Base-by-base conservation (phyloP, 768 basidiomycete genomes). In the Leccinum ochraceum region DNA sequence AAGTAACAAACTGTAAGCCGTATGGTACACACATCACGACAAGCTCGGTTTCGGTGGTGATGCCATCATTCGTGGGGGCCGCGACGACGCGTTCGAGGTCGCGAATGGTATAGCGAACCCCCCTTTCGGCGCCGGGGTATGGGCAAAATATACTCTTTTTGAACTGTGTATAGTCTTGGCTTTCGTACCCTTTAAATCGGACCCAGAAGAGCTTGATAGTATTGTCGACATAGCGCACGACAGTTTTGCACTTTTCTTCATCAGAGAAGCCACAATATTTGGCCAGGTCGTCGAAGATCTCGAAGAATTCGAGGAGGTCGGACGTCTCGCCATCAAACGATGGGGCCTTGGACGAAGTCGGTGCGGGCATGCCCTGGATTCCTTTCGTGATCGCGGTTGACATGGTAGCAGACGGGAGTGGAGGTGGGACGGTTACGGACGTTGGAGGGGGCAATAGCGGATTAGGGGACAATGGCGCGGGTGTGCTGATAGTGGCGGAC, bases 261-360 rank as follows among this genome's bases (percentile, higher is more conserved):
- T 36, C 32, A 16, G 26, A 22, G 46, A 48, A 28, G 4, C 32
- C 2, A 9, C 58, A 59, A 0, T 46, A 34, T 14, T 22, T 17
- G 0, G 56, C 51, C 4, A 59, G 14, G 11, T 63, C 55, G 5
- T 63, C 34, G 24, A 65, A 63, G 4, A 34, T 3, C 2, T 65
- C 42, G 1, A 62, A 50, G 24, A 59, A 62, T 14, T 65, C 51
- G 1, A 59, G 9, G 3, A 59, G 37, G 13, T 59, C 48, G 0
- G 55, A 56, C 0, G 58, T 57, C 16, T 63, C 54, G 0, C 58
- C 46, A 28, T 54, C 30, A 13, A 64, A 60, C 1, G 49, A 20
- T 0, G 28, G 50, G 1, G 50, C 60, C 30, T 46, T 60, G 14
- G n/a, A 20, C 2, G 54, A 52, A 1, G 34, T 42, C 1, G 54